Conservation (phyloP, 2,329 filamentous ascomycete genomes). For the Ceratocystis ficicola region DNA sequence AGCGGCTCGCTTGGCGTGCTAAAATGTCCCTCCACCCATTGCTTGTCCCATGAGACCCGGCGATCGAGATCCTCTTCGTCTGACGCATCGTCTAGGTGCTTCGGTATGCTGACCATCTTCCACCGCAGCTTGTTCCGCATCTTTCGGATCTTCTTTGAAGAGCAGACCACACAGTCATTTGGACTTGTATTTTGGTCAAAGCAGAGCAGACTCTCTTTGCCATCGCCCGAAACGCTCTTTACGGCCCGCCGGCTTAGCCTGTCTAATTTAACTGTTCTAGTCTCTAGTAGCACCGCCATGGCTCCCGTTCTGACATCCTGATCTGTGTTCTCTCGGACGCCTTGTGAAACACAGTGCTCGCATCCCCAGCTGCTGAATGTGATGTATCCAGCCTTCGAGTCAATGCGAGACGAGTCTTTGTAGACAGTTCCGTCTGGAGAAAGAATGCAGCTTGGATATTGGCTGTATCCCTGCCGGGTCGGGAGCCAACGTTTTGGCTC, state of each 20-base stretch:
- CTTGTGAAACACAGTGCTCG: slow-evolving; percentile 17
- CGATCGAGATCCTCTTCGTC: background rate
- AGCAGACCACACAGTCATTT: slow-evolving; percentile 13
- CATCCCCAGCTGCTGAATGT: slow-evolving; percentile 21
- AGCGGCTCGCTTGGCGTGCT: background rate
- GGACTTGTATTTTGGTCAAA: slow-evolving; percentile 7
- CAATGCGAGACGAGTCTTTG: slow-evolving; percentile 17
- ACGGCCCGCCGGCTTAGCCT: slow-evolving; percentile 14
- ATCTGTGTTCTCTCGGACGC: slow-evolving; percentile 11
- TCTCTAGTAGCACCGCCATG: slow-evolving; percentile 18
- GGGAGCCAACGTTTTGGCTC: slow-evolving; percentile 19
- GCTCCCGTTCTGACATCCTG: slow-evolving; percentile 3
- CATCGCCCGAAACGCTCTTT: background rate
- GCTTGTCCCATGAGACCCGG: slow-evolving; percentile 2
- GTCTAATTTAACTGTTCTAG: slow-evolving; percentile 15
- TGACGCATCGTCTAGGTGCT: slow-evolving; percentile 5
- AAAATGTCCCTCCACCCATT: background rate
- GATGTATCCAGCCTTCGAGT: slow-evolving; percentile 11
- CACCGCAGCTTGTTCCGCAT: slow-evolving; percentile 16
- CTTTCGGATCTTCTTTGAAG: slow-evolving; percentile 14
- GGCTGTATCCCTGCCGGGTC: slow-evolving; percentile 4
- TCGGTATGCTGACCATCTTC: slow-evolving; percentile 15
- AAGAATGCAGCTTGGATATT: slow-evolving; percentile 19
- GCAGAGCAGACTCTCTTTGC: slow-evolving; percentile 12
- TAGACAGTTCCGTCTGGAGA: slow-evolving; percentile 17